Evolutionary conservation across 2,329 filamentous ascomycete species (phyloP), one percentile per base, ranked within the genome.

Genomic region (Penicillium decumbens): DNA sequence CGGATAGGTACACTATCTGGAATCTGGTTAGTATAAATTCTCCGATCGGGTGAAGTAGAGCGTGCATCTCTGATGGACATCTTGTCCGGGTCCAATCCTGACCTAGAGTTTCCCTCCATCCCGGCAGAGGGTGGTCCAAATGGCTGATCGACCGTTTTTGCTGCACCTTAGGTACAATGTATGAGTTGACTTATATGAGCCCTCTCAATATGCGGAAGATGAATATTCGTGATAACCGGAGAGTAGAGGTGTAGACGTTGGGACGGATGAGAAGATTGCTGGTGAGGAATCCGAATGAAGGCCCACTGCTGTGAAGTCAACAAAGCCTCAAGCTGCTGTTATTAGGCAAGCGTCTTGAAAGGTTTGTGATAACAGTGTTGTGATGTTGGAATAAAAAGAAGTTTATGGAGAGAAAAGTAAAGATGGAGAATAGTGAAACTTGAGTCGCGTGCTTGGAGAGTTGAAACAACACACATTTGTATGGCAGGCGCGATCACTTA

Each of bases 1-100:
- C 85, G 48, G 84, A 76, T 7, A 91, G 85, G 67, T 95, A 96
- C 49, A 92, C 76, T 60, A 95, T 90, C 89, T 97, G 28, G 7
- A 8, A 18, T 18, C 12, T 23, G n/a, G 43, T 50, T 35, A 44
- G 28, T n/a, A 27, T 30, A 23, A 4, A 8, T 7, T 23, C 4
- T 44, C n/a, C 10, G 7, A 13, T 1, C n/a, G 27, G 8, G 13
- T 12, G 5, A n/a, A 28, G 6, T 8, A 5, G 8, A 15, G 20
- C 28, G 20, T 58, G 56, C 59, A 43, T 61, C 59, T 41, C 42
- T 56, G 5, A 41, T 47, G 1, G 45, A 51, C 56, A 60, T 18
- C 15, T 2, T 7, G 12, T 9, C 24, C 3, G 23, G 23, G n/a
- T 20, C 20, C 7, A 15, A 15, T 1, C 23, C 38, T 40, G 38